phyloP scores from a whole-genome alignment of 2,329 filamentous ascomycete species.

The Orbilia blumenaviensis region DNA sequence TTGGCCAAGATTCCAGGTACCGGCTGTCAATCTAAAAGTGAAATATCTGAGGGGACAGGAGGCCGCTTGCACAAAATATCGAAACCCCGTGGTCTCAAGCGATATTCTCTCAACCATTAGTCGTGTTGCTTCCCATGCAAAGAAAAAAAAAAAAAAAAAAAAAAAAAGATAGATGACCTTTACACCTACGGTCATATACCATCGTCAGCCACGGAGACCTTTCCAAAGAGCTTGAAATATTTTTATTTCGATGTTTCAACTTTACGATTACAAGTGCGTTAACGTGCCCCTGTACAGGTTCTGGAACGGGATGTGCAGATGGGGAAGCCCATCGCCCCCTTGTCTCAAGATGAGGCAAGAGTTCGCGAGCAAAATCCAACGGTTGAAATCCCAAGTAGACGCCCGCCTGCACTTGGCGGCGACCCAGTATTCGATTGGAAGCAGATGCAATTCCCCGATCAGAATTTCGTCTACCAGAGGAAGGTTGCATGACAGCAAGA shows the following conservation, averaged over 20 bases:
- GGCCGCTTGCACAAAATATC: no score
- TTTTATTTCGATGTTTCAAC: not conserved
- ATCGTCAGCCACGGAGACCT: not conserved
- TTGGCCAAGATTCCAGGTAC: no score
- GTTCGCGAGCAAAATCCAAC: not conserved
- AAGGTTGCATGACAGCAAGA: conserved; percentile 6
- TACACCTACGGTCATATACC: not conserved
- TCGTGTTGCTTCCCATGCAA: no score
- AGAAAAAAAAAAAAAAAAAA: no score
- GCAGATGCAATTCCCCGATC: not conserved
- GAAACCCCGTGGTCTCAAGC: not conserved
- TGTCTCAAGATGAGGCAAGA: conserved; percentile 20
- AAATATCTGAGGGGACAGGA: not conserved
- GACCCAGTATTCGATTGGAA: not conserved
- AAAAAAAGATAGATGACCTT: no score
- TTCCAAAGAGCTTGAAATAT: not conserved
- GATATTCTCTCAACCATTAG: not conserved
- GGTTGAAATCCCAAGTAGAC: not conserved
- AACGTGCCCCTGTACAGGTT: not conserved
- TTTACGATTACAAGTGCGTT: not conserved
- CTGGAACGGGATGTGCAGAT: conserved; percentile 5
- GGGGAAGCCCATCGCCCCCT: conserved; percentile 4
- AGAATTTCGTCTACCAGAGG: not conserved
- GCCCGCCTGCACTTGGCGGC: conserved; percentile 14
- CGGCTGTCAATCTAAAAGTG: not conserved